These are phyloP conservation scores for Golubevia pallescens DNA, from an alignment of 1,284 basidiomycete genomes.

Conservation along the genomic window DNA sequence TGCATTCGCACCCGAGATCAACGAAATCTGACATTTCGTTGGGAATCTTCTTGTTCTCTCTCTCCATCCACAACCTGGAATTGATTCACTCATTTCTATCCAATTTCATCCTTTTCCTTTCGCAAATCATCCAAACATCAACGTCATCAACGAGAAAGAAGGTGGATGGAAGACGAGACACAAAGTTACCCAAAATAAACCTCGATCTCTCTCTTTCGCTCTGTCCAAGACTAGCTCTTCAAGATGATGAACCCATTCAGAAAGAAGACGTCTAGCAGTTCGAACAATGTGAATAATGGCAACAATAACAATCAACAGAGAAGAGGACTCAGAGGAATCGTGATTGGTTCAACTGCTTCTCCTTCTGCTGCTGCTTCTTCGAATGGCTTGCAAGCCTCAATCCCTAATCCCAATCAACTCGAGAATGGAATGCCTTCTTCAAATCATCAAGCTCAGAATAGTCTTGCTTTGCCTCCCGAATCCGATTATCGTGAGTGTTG, in stretches of 20 bases:
- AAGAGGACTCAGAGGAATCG: not conserved
- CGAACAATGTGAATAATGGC: not conserved
- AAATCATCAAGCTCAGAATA: not conserved
- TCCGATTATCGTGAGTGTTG: conserved; percentile 25
- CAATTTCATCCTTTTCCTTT: too few relatives aligned
- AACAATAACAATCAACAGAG: not conserved
- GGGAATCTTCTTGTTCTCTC: too few relatives aligned
- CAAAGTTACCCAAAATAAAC: too few relatives aligned
- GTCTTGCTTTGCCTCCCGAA: conserved; percentile 25
- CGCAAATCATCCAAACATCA: too few relatives aligned
- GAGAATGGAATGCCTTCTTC: not conserved
- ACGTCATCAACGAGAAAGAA: too few relatives aligned
- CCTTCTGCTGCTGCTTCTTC: not conserved
- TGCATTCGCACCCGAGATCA: too few relatives aligned
- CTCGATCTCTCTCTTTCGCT: too few relatives aligned
- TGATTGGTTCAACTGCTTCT: not conserved
- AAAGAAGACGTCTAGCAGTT: not conserved
- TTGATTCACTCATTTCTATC: too few relatives aligned
- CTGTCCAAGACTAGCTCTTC: too few relatives aligned
- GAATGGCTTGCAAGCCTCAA: not conserved
- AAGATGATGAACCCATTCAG: not conserved
- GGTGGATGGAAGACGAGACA: too few relatives aligned
- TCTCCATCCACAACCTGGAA: too few relatives aligned
- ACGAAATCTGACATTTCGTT: too few relatives aligned
- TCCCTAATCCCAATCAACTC: not conserved